A percentile compares a stretch with the other conserved stretches of the same genome.
phyloP scores from a whole-genome alignment of 306 rosid species.

The Begonia fuchsioides region DNA sequence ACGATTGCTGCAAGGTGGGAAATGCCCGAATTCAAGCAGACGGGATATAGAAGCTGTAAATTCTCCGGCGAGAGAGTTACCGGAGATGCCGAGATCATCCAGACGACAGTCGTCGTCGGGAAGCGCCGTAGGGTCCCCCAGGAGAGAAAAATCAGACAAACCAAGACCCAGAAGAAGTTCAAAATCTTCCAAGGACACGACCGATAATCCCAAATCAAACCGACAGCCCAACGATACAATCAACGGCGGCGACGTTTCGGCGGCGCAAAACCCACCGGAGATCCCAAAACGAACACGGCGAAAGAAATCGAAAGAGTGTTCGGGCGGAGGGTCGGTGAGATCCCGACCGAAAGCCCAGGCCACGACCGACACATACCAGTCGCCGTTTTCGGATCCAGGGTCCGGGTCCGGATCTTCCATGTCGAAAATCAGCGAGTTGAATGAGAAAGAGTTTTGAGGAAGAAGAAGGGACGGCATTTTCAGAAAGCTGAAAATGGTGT shows the following conservation, averaged over 20 bases:
- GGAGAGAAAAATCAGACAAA: conserved; percentile 42
- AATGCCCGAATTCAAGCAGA: conserved; percentile 17
- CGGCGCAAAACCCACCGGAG: conserved; percentile 20
- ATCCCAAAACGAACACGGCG: conserved; percentile 41
- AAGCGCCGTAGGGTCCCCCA: conserved; percentile 23
- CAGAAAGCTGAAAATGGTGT: conserved; percentile 12
- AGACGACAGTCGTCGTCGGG: conserved; percentile 20
- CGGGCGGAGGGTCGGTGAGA: conserved; percentile 18
- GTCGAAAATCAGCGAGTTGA: conserved; percentile 8
- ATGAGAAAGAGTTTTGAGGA: no score
- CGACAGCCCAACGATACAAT: conserved; percentile 14
- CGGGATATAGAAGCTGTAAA: conserved; percentile 10
- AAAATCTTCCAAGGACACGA: conserved; percentile 20
- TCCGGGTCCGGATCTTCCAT: conserved; percentile 9
- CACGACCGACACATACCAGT: conserved; percentile 9
- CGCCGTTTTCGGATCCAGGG: conserved; percentile 12
- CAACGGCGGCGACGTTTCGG: conserved; percentile 20
- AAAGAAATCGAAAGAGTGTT: conserved; percentile 38
- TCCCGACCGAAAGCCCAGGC: conserved; percentile 18
- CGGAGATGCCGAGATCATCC: conserved; percentile 34
- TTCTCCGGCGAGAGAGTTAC: conserved; percentile 15
- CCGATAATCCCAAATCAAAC: conserved; percentile 12
- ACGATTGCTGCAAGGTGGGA: neutral
- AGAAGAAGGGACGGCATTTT: conserved; percentile 14
- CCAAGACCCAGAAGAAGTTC: conserved; percentile 36